Evolutionary conservation across 2,329 filamentous ascomycete genomes (phyloP).

Genomic region (Paecilomyces sp.): DNA sequence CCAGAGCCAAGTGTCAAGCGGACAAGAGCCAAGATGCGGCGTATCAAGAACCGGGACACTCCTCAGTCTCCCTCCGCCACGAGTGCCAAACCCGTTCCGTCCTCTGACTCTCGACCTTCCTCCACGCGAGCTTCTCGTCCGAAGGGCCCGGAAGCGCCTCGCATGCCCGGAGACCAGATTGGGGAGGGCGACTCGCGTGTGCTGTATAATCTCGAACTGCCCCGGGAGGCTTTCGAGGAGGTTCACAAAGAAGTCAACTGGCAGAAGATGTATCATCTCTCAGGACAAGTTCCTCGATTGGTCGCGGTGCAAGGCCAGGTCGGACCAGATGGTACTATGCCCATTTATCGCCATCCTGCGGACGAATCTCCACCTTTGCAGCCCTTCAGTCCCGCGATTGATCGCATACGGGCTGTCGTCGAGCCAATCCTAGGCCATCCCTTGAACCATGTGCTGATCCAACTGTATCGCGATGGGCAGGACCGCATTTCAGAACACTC

Average conservation of each 20-base stretch:
- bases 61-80: neutral
- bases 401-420: conserved; percentile 59
- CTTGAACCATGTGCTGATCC: conserved; percentile 87
- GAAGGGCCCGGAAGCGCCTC: conserved; percentile 13
- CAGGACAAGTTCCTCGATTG: conserved; percentile 82
- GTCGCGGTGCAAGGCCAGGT: conserved; percentile 81
- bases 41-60: neutral
- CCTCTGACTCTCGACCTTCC: neutral
- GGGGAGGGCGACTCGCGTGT: conserved; percentile 78
- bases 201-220: conserved; percentile 61
- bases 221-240: conserved; percentile 55
- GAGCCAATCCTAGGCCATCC: conserved; percentile 69
- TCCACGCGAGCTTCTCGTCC: neutral
- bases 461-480: conserved; percentile 79
- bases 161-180: conserved; percentile 49
- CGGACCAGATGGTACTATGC: conserved; percentile 59
- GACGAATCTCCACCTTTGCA: conserved; percentile 76
- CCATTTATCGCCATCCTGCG: conserved; percentile 89
- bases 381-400: conserved; percentile 67
- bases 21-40: neutral
- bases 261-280: conserved; percentile 88
- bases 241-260: conserved; percentile 72
- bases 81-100: neutral
- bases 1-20: conserved; percentile 3
- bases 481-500: conserved; percentile 96